A percentile compares a stretch with the other conserved stretches of the same genome.
phyloP scores from a whole-genome alignment of 2,329 filamentous ascomycete species.

The Cyclaneusma minus region DNA sequence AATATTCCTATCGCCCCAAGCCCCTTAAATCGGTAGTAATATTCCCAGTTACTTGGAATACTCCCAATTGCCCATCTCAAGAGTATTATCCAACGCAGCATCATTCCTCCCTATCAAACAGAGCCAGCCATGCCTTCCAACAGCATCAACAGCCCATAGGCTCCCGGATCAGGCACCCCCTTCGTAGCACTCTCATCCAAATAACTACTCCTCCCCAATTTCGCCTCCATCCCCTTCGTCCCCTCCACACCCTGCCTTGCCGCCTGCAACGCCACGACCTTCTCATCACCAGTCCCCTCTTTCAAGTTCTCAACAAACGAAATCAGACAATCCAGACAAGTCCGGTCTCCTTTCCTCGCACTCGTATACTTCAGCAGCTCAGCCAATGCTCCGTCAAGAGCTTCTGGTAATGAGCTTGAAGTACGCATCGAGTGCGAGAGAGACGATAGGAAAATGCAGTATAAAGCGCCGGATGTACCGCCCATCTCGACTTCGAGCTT shows the following conservation, averaged over 20 bases:
- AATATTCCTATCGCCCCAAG: no score
- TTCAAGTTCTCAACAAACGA: constrained; percentile 17
- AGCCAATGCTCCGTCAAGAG: constrained; percentile 9
- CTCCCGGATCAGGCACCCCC: constrained; percentile 37
- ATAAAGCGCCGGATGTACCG: constrained; percentile 18
- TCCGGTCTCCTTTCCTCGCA: constrained; percentile 16
- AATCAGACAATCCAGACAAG: constrained; percentile 18
- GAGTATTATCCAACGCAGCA: no score
- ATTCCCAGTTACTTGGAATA: no score
- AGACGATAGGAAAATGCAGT: constrained; percentile 16
- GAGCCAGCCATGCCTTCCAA: constrained; percentile 9
- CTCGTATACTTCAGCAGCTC: constrained; percentile 14
- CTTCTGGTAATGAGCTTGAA: constrained; percentile 6
- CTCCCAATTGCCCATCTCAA: no score
- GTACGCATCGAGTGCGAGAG: constrained; percentile 8
- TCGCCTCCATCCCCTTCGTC: constrained; percentile 38
- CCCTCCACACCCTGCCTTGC: constrained; percentile 30
- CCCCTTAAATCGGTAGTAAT: no score
- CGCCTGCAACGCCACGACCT: constrained; percentile 30
- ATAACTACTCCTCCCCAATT: constrained; percentile 36
- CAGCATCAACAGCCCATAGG: constrained; percentile 28
- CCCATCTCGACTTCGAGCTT: constrained; percentile 17
- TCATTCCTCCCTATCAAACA: no score
- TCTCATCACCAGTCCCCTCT: constrained; percentile 24
- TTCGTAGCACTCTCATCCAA: constrained; percentile 30